Conservation (phyloP, 495 filamentous ascomycete genomes). For the Polyplosphaeria fusca region DNA sequence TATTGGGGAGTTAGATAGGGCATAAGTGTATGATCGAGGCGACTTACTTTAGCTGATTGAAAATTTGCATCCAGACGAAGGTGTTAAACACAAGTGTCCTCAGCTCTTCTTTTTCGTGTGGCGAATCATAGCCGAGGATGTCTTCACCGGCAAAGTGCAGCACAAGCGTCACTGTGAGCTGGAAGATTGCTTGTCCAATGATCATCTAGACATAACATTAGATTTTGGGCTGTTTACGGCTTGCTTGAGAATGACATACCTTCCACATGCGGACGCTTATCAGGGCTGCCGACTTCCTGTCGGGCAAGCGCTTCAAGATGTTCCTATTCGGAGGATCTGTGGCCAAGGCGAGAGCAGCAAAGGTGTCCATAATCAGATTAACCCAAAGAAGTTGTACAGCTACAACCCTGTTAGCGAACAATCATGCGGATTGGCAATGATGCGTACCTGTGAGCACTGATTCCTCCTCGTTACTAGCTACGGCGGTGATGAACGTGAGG, state of each 20-base stretch:
- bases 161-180: conserved; percentile 72
- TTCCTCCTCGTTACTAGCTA: conserved; percentile 59
- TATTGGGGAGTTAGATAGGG: too few relatives aligned
- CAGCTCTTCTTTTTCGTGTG: conserved; percentile 45
- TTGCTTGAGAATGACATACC: too few relatives aligned
- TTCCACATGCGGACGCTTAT: too few relatives aligned
- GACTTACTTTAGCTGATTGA: too few relatives aligned
- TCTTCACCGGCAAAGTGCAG: conserved; percentile 67
- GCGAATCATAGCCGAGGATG: conserved; percentile 57
- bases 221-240: too few relatives aligned
- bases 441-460: conserved; percentile 78
- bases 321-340: conserved; percentile 72
- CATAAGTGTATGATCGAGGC: too few relatives aligned
- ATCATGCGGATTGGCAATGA: too few relatives aligned
- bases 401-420: too few relatives aligned
- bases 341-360: conserved; percentile 83
- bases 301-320: conserved; percentile 71
- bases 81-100: conserved; percentile 82
- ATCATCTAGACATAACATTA: too few relatives aligned
- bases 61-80: conserved; percentile 94
- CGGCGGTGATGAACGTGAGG: conserved; percentile 79
- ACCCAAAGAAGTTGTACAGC: conserved; percentile 89
- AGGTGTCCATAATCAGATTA: conserved; percentile 94
- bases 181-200: conserved; percentile 77
- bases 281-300: conserved; percentile 70